Percentiles rank a stretch among this genome's conserved stretches.
Evolutionary conservation across 495 filamentous ascomycete species (phyloP).

Genomic region (Aspergillus ostianus): DNA sequence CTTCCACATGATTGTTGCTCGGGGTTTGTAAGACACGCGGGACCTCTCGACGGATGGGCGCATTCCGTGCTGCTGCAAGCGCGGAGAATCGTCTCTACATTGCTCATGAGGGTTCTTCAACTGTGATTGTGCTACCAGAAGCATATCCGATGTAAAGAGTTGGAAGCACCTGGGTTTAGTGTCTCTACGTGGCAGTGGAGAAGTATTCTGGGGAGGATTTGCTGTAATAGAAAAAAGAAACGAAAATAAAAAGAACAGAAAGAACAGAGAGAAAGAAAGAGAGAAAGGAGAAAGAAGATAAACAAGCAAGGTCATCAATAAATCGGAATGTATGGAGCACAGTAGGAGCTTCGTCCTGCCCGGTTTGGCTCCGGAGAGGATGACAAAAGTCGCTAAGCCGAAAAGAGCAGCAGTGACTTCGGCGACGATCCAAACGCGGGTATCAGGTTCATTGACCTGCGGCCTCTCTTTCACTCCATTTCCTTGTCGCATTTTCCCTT

Average conservation of each 20-base stretch:
- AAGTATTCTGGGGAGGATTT: background rate
- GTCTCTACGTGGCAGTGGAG: background rate
- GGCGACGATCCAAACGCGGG: constrained; percentile 24
- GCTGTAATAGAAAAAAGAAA: background rate
- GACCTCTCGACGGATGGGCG: background rate
- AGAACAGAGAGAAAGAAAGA: background rate
- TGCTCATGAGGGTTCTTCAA: too few relatives aligned
- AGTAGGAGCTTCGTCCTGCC: background rate
- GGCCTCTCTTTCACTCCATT: constrained; percentile 12
- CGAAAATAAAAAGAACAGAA: constrained; percentile 2
- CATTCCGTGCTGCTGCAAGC: background rate
- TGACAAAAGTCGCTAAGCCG: constrained; percentile 38
- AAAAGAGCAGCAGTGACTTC: constrained; percentile 28
- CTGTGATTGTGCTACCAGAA: too few relatives aligned
- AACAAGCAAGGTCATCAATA: background rate
- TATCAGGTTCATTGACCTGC: constrained; percentile 18
- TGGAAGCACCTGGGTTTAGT: too few relatives aligned
- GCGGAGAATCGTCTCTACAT: too few relatives aligned
- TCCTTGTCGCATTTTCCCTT: constrained; percentile 10
- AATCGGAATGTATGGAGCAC: background rate
- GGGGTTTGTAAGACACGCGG: background rate
- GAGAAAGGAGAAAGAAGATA: constrained; percentile 1
- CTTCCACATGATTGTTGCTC: background rate
- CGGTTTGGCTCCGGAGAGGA: too few relatives aligned
- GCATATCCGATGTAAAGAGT: too few relatives aligned